phyloP scores from a whole-genome alignment of 192 early-diverging fungal genomes.

The Backusella circina region DNA sequence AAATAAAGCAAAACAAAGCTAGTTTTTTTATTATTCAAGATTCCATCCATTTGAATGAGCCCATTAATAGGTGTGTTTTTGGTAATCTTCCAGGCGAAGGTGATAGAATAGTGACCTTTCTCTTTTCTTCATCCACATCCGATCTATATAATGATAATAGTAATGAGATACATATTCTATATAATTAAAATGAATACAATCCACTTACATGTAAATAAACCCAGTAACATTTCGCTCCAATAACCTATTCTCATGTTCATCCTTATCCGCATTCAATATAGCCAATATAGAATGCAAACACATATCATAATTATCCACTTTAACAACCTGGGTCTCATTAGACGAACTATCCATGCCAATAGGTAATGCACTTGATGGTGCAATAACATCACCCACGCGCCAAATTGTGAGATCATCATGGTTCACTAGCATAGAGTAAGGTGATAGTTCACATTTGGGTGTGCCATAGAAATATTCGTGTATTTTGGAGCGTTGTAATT shows the following conservation, averaged over 20 bases:
- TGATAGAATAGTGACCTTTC: conserved; percentile 79
- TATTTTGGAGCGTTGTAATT: conserved; percentile 70
- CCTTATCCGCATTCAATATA: conserved; percentile 62
- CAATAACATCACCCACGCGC: conserved; percentile 76
- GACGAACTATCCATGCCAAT: conserved; percentile 78
- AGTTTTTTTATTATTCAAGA: conserved; percentile 31
- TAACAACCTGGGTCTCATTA: conserved; percentile 76
- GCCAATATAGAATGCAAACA: conserved; percentile 85
- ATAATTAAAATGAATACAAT: background rate
- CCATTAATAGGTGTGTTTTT: conserved; percentile 79
- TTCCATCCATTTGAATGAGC: conserved; percentile 91
- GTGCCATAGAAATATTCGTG: conserved; percentile 97
- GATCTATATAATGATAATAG: conserved; percentile 35
- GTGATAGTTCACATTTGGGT: conserved; percentile 64
- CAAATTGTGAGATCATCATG: conserved; percentile 77
- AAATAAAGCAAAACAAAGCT: background rate
- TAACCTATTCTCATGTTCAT: conserved; percentile 47
- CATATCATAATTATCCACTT: conserved; percentile 76
- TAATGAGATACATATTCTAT: background rate
- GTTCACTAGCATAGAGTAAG: conserved; percentile 78
- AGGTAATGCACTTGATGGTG: conserved; percentile 89
- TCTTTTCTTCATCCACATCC: conserved; percentile 77
- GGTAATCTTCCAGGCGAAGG: conserved; percentile 88
- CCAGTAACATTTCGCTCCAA: conserved; percentile 66
- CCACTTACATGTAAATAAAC: conserved; percentile 80